These are phyloP conservation scores for Hyaloscypha finlandica DNA, from an alignment of 495 filamentous ascomycete species.

Conservation along the genomic window DNA sequence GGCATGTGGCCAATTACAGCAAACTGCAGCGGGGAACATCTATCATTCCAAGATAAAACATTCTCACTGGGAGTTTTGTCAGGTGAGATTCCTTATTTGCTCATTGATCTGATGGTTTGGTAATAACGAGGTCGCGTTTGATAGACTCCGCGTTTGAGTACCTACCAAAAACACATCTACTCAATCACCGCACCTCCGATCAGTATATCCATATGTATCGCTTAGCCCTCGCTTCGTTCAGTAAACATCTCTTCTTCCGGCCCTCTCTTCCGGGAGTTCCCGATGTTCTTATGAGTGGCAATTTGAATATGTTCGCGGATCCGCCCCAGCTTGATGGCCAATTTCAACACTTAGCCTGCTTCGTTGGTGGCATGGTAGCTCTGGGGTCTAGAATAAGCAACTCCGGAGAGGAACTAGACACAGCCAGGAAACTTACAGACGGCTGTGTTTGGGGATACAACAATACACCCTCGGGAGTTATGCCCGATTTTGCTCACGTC, in stretches of 20 bases:
- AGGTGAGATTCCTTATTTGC: neutral
- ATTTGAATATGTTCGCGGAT: slow-evolving; percentile 38
- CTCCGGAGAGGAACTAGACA: slow-evolving; percentile 66
- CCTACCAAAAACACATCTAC: slow-evolving; percentile 73
- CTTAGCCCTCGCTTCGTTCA: neutral
- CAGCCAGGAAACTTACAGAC: slow-evolving; percentile 77
- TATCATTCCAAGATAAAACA: slow-evolving; percentile 25
- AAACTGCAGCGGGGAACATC: neutral
- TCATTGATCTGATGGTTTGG: neutral
- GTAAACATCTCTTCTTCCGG: slow-evolving; percentile 70
- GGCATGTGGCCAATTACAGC: slow-evolving; percentile 73
- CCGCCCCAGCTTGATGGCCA: slow-evolving; percentile 36
- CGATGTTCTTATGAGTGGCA: slow-evolving; percentile 72
- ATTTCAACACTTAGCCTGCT: slow-evolving; percentile 65
- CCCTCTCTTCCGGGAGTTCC: slow-evolving; percentile 74
- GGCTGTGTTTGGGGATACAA: slow-evolving; percentile 91
- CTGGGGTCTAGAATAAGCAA: slow-evolving; percentile 76
- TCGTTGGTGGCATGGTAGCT: slow-evolving; percentile 88
- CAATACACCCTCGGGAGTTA: slow-evolving; percentile 74
- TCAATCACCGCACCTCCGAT: slow-evolving; percentile 52
- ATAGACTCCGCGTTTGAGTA: slow-evolving; percentile 94
- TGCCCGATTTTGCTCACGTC: slow-evolving; percentile 67
- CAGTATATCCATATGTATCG: slow-evolving; percentile 21
- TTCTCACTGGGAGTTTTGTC: slow-evolving; percentile 56
- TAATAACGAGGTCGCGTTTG: neutral